phyloP scores from a whole-genome alignment of 164 flowering plant species.

The Amborella trichopoda region DNA sequence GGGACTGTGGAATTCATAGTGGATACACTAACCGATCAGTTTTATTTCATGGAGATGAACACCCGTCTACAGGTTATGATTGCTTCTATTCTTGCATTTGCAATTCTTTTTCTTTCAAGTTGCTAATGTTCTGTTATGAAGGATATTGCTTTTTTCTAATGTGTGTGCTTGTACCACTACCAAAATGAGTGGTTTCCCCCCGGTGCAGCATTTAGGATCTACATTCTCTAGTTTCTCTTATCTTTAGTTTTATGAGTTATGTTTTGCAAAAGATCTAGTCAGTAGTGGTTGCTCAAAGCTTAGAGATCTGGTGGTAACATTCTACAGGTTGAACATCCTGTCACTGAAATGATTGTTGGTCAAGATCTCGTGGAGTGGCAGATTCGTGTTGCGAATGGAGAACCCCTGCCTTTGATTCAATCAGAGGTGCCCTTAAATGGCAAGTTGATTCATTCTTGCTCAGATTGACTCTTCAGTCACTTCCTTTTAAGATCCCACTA shows the following conservation, averaged over 20 bases:
- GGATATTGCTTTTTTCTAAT: background rate
- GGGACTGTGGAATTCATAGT: conserved; percentile 99
- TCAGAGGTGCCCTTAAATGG: conserved; percentile 77
- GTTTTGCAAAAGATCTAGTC: too few relatives aligned
- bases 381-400: conserved; percentile 94
- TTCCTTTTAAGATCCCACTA: too few relatives aligned
- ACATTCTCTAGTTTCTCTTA: too few relatives aligned
- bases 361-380: conserved; percentile 99
- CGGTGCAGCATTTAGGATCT: too few relatives aligned
- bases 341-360: conserved; percentile 97
- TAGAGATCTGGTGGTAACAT: background rate
- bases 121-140: background rate
- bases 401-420: conserved; percentile 75
- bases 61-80: conserved; percentile 86
- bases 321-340: conserved; percentile 96
- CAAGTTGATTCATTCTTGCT: too few relatives aligned
- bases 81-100: background rate
- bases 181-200: too few relatives aligned
- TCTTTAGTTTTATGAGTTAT: too few relatives aligned
- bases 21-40: conserved; percentile 69
- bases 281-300: background rate
- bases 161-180: too few relatives aligned
- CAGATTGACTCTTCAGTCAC: too few relatives aligned
- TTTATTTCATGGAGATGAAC: conserved; percentile 99
- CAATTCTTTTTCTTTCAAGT: background rate